Percentiles rank a stretch among this genome's conserved stretches.
These are phyloP conservation scores for Penicillium corylophilum DNA, from an alignment of 2,329 filamentous ascomycete genomes.

Conservation along the genomic window DNA sequence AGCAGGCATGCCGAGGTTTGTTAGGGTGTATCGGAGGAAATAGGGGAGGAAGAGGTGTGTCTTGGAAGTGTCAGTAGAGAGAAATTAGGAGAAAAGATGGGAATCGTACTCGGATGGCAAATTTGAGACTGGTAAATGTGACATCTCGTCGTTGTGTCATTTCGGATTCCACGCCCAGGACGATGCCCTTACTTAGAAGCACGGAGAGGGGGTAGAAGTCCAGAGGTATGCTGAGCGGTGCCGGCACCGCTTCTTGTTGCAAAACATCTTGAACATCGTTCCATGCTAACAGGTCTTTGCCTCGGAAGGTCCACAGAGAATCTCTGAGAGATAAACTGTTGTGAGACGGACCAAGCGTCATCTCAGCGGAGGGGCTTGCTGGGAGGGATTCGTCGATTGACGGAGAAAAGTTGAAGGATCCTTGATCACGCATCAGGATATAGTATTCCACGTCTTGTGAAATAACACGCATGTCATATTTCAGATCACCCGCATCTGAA, in stretches of 20 bases:
- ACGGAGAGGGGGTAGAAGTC: conserved; percentile 95
- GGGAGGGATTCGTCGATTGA: conserved; percentile 50
- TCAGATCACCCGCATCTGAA: conserved; percentile 78
- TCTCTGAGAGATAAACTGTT: conserved; percentile 65
- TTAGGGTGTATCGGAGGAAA: conserved; percentile 75
- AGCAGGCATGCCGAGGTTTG: conserved; percentile 71
- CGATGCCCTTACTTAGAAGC: conserved; percentile 81
- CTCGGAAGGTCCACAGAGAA: conserved; percentile 94
- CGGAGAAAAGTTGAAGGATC: conserved; percentile 48
- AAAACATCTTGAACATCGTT: conserved; percentile 83
- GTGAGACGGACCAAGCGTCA: conserved; percentile 46
- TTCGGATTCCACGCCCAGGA: conserved; percentile 88
- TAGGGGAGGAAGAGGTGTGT: conserved; percentile 93
- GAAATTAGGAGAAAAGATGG: background rate
- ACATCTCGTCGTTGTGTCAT: conserved; percentile 90
- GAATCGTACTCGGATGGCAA: conserved; percentile 74
- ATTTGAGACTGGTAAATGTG: conserved; percentile 85
- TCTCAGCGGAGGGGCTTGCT: conserved; percentile 49
- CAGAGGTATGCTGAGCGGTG: conserved; percentile 73
- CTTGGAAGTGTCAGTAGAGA: conserved; percentile 54
- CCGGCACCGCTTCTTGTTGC: conserved; percentile 69
- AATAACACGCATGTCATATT: conserved; percentile 97
- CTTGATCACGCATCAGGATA: conserved; percentile 84
- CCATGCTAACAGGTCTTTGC: conserved; percentile 82
- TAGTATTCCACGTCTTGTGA: conserved; percentile 97